Conservation (phyloP, 768 basidiomycete genomes). For the Suillus alpinus region DNA sequence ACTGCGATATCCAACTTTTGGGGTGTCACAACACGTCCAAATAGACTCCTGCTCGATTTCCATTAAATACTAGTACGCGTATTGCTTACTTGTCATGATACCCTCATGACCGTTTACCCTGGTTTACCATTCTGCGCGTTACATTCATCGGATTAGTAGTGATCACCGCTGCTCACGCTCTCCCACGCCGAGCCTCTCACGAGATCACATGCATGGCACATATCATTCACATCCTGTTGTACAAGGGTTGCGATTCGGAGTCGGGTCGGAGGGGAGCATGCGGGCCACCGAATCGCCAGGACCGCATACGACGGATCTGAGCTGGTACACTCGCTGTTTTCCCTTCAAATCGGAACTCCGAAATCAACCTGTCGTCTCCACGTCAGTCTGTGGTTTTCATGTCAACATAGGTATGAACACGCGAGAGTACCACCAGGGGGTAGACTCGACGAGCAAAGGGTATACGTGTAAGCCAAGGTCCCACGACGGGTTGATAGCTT, state of each 20-base stretch:
- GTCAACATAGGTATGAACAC: background rate
- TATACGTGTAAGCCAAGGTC: background rate
- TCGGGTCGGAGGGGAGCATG: background rate
- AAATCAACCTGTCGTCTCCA: background rate
- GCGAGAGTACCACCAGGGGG: background rate
- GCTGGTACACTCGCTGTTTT: background rate
- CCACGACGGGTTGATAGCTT: background rate
- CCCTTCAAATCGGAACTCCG: background rate
- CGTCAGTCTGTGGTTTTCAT: background rate
- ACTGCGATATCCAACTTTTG: background rate
- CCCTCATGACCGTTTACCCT: no score
- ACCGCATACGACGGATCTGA: background rate
- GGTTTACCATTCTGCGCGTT: no score
- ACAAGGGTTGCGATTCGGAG: background rate
- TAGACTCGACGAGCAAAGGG: background rate
- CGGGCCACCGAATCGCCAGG: background rate
- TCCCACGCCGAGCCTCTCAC: background rate
- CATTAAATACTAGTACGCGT: no score
- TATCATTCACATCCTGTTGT: background rate
- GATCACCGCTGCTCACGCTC: no score
- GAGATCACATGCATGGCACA: background rate
- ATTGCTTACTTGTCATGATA: no score
- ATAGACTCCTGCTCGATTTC: background rate
- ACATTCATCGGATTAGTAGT: no score
- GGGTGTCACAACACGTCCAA: background rate